Evolutionary conservation across 2,329 filamentous ascomycete species (phyloP).

Genomic region (Pyrenochaeta sp.): DNA sequence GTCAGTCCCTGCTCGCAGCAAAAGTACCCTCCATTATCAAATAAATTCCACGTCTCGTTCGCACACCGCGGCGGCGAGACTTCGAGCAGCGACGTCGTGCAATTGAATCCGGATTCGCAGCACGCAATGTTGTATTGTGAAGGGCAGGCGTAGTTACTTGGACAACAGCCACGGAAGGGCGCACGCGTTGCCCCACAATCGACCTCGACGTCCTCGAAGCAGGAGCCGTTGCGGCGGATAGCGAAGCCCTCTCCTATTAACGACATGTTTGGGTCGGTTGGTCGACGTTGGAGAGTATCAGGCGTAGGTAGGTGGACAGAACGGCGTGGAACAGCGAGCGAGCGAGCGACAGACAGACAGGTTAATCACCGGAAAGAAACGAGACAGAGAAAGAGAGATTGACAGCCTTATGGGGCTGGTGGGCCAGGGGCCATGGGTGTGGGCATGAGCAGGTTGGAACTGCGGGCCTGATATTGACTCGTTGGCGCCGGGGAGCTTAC

Average conservation of each 20-base stretch:
- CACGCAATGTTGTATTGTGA: constrained; percentile 12
- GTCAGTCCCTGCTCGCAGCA: constrained; percentile 14
- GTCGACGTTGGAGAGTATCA: neutral
- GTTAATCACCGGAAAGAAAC: no score
- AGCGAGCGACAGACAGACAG: no score
- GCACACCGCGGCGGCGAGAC: constrained; percentile 5
- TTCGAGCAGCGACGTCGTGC: neutral
- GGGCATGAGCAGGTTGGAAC: no score
- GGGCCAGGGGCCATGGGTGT: no score
- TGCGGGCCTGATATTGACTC: no score
- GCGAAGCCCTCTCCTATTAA: constrained; percentile 6
- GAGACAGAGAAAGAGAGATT: no score
- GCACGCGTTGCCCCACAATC: constrained; percentile 2
- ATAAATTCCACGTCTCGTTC: constrained; percentile 19
- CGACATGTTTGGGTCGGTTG: neutral
- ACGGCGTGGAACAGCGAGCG: no score
- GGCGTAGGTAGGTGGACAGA: neutral
- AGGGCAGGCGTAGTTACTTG: constrained; percentile 7
- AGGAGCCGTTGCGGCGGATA: constrained; percentile 11
- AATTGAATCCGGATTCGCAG: constrained; percentile 6
- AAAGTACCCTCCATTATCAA: constrained; percentile 17
- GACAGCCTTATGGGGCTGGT: no score
- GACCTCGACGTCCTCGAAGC: constrained; percentile 6
- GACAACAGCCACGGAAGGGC: constrained; percentile 10
- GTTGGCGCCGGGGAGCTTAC: no score